phyloP scores from a whole-genome alignment of 2,329 filamentous ascomycete species.

The Fusarium vanettenii region DNA sequence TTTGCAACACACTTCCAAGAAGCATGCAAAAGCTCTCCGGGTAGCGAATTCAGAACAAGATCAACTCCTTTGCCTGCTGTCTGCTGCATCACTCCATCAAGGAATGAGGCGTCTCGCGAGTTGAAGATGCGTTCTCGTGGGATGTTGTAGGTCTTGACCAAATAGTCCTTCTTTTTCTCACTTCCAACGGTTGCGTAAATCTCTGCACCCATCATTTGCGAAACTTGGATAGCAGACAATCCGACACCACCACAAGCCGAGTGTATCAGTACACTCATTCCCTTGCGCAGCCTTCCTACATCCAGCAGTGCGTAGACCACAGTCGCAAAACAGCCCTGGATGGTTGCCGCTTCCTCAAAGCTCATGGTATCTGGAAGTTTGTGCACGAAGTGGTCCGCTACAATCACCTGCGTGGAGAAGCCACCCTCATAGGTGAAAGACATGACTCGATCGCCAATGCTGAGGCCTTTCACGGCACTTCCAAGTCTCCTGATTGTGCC shows the following conservation, averaged over 20 bases:
- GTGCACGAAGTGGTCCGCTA: conserved; percentile 6
- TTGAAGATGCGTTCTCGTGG: conserved; percentile 47
- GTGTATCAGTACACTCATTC: conserved; percentile 51
- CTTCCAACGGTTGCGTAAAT: conserved; percentile 36
- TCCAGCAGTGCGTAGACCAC: conserved; percentile 37
- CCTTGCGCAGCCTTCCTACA: conserved; percentile 44
- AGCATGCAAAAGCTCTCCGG: conserved; percentile 44
- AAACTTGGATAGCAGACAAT: conserved; percentile 46
- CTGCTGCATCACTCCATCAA: conserved; percentile 35
- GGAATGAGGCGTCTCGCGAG: conserved; percentile 43
- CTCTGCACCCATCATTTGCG: conserved; percentile 40
- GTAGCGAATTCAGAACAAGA: conserved; percentile 49
- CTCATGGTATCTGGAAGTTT: conserved; percentile 50
- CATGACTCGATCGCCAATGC: conserved; percentile 41
- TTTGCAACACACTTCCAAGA: conserved; percentile 51
- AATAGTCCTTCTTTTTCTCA: conserved; percentile 44
- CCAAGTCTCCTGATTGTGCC: conserved; percentile 6
- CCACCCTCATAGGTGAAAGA: conserved; percentile 1
- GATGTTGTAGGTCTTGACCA: conserved; percentile 44
- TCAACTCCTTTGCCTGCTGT: conserved; percentile 49
- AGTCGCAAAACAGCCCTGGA: conserved; percentile 49
- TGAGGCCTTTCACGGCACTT: background rate
- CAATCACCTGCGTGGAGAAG: conserved; percentile 14
- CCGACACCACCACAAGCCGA: conserved; percentile 47
- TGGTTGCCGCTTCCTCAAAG: conserved; percentile 48